Evolutionary conservation across 768 basidiomycete species (phyloP).

Genomic region (Kwoniella mangroviensis): DNA sequence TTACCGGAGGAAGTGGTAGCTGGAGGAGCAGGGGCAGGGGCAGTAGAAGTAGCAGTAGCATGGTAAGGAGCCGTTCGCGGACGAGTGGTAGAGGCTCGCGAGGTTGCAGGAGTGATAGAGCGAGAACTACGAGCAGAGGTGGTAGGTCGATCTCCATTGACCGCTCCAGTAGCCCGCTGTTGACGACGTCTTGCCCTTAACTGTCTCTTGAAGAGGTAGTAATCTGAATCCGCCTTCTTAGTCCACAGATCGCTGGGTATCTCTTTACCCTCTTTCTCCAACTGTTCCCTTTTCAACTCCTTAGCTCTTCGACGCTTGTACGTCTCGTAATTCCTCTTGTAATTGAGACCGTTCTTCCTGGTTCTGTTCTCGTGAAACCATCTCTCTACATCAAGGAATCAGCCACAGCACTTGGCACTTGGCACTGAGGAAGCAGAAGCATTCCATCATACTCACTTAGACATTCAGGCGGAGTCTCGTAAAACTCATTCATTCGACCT

Average conservation of each 20-base stretch:
- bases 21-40: not conserved
- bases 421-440: not conserved
- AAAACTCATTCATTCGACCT: slow-evolving; percentile 24
- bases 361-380: slow-evolving; percentile 1
- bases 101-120: not conserved
- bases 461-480: slow-evolving; percentile 22
- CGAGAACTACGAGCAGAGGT: not conserved
- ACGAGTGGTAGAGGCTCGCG: not conserved
- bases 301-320: slow-evolving; percentile 30
- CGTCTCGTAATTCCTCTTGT: slow-evolving; percentile 22
- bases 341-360: not conserved
- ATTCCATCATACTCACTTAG: slow-evolving; percentile 25
- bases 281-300: slow-evolving; percentile 23
- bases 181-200: slow-evolving; percentile 15
- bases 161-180: not conserved
- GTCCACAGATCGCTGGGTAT: slow-evolving; percentile 15
- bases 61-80: not conserved
- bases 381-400: not conserved
- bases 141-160: not conserved
- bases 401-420: not conserved
- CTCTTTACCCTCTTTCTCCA: not conserved
- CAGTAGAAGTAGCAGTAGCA: not conserved
- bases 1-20: not conserved
- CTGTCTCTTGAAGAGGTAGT: slow-evolving; percentile 33
- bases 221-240: slow-evolving; percentile 40